Evolutionary conservation across 495 filamentous ascomycete genomes (phyloP).

Genomic region (Penicillium argentinense): DNA sequence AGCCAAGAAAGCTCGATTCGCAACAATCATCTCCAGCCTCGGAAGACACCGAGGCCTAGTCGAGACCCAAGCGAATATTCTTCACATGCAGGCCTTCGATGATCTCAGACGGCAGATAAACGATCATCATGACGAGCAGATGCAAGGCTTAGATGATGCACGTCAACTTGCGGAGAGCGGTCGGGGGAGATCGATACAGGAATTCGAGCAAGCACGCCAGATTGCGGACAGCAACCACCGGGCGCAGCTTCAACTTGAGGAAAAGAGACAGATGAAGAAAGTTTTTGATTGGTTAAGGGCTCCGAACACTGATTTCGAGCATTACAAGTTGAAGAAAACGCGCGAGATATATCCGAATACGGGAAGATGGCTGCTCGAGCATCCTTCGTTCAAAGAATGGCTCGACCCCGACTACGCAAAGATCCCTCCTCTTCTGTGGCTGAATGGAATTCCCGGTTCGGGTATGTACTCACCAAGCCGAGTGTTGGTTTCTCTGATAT

Average conservation of each 20-base stretch:
- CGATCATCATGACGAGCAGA: not conserved
- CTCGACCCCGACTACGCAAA: not conserved
- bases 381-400: conserved; percentile 2
- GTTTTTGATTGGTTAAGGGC: conserved; percentile 1
- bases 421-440: conserved; percentile 3
- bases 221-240: not conserved
- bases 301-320: not conserved
- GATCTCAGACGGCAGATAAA: not conserved
- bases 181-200: not conserved
- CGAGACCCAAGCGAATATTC: not conserved
- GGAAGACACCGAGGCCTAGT: not conserved
- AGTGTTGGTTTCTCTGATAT: no score
- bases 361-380: conserved; percentile 1
- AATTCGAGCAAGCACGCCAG: not conserved
- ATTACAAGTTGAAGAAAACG: not conserved
- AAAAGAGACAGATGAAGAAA: not conserved
- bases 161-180: not conserved
- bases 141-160: not conserved
- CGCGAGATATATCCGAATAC: not conserved
- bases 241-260: not conserved
- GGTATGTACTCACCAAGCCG: no score
- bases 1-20: not conserved
- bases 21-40: not conserved
- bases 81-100: not conserved
- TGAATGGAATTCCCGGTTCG: conserved; percentile 1